These are phyloP conservation scores for Alternaria triticimaculans DNA, from an alignment of 2,329 filamentous ascomycete species.

Conservation along the genomic window DNA sequence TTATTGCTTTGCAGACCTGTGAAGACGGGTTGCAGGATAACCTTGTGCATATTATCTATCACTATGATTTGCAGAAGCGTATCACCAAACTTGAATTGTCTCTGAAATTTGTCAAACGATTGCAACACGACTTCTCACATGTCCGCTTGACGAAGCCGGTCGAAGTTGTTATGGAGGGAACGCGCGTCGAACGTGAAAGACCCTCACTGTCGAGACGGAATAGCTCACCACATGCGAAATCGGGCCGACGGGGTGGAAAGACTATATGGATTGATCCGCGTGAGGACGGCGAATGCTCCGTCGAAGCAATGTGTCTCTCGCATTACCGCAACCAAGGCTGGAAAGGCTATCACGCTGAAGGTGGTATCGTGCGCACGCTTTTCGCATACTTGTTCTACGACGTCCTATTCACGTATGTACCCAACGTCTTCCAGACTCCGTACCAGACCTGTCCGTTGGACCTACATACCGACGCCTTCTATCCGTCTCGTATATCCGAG, in stretches of 20 bases:
- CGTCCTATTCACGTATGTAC: conserved; percentile 88
- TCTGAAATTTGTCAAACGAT: conserved; percentile 79
- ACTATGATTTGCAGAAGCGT: conserved; percentile 93
- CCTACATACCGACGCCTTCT: conserved; percentile 92
- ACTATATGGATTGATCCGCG: conserved; percentile 87
- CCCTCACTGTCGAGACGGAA: conserved; percentile 35
- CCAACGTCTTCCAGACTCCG: conserved; percentile 95
- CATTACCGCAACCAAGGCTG: conserved; percentile 83
- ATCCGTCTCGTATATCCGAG: conserved; percentile 80
- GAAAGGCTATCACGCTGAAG: conserved; percentile 95
- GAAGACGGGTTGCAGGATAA: conserved; percentile 86
- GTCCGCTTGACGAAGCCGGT: conserved; percentile 77
- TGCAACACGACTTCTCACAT: conserved; percentile 93
- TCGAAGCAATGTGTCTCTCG: conserved; percentile 93
- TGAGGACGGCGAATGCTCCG: conserved; percentile 77
- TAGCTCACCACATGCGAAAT: conserved; percentile 41
- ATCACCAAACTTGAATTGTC: conserved; percentile 88
- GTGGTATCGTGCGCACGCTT: conserved; percentile 88
- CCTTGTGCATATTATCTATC: conserved; percentile 88
- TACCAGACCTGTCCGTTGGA: conserved; percentile 95
- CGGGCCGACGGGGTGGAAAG: conserved; percentile 64
- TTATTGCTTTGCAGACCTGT: conserved; percentile 78
- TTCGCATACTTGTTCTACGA: conserved; percentile 88
- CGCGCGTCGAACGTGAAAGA: conserved; percentile 73
- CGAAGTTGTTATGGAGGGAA: conserved; percentile 77